phyloP scores from a whole-genome alignment of 2,329 filamentous ascomycete genomes.

The Aspergillus felis region DNA sequence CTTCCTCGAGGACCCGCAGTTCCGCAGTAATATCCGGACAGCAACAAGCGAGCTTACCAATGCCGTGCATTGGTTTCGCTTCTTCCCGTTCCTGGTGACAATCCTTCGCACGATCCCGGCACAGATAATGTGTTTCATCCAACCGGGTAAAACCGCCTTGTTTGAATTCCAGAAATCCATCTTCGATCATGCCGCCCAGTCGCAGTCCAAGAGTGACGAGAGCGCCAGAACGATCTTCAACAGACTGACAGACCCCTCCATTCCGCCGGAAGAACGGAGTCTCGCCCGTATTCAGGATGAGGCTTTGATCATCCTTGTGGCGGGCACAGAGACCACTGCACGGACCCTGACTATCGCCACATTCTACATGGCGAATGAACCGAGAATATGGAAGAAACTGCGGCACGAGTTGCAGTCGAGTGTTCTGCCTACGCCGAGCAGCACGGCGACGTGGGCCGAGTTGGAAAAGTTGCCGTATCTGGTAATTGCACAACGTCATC shows the following conservation, averaged over 20 bases:
- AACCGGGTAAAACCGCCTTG: constrained; percentile 6
- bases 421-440: constrained; percentile 19
- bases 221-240: constrained; percentile 23
- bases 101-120: constrained; percentile 10
- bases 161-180: constrained; percentile 14
- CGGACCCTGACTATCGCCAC: constrained; percentile 26
- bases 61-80: constrained; percentile 20
- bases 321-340: constrained; percentile 35
- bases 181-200: neutral
- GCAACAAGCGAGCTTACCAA: constrained; percentile 20
- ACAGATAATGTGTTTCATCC: constrained; percentile 7
- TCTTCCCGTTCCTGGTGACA: constrained; percentile 13
- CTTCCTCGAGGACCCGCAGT: constrained; percentile 26
- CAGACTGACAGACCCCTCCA: constrained; percentile 27
- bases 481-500: constrained; percentile 13
- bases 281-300: constrained; percentile 31
- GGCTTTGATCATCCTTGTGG: constrained; percentile 26
- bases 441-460: constrained; percentile 23
- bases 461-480: constrained; percentile 40
- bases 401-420: constrained; percentile 23
- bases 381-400: too few relatives aligned
- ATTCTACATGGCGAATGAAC: constrained; percentile 25
- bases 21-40: constrained; percentile 14
- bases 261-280: constrained; percentile 37
- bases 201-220: constrained; percentile 1